Evolutionary conservation across 2,329 filamentous ascomycete genomes (phyloP).

Genomic region (Chalara sp.): DNA sequence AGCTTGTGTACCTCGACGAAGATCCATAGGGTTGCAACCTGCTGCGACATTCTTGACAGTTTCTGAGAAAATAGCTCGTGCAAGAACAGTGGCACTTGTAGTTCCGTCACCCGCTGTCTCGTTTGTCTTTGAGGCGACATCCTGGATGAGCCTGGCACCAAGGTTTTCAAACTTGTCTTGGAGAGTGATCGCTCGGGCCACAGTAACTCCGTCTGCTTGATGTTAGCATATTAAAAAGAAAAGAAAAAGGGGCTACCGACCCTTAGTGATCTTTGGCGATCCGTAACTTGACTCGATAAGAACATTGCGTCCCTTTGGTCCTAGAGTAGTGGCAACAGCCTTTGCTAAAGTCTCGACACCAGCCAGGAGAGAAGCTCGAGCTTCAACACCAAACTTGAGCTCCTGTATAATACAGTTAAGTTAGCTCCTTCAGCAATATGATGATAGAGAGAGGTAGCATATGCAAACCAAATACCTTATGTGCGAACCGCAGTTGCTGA

Average conservation of each 20-base stretch:
- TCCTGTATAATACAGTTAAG: constrained; percentile 49
- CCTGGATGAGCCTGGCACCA: constrained; percentile 90
- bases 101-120: constrained; percentile 98
- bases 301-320: constrained; percentile 97
- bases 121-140: constrained; percentile 99
- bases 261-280: constrained; percentile 99
- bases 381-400: constrained; percentile 97
- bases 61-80: constrained; percentile 97
- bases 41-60: constrained; percentile 99
- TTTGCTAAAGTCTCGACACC: constrained; percentile 96
- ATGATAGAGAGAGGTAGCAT: too few relatives aligned
- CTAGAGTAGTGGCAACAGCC: constrained; percentile 92
- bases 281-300: constrained; percentile 98
- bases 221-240: background rate
- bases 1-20: constrained; percentile 93
- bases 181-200: constrained; percentile 82
- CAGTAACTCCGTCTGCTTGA: constrained; percentile 71
- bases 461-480: constrained; percentile 63
- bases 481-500: constrained; percentile 91
- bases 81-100: constrained; percentile 94
- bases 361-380: constrained; percentile 76
- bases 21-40: constrained; percentile 99
- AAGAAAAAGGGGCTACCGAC: constrained; percentile 41
- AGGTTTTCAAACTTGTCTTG: constrained; percentile 99
- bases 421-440: too few relatives aligned